Evolutionary conservation across 192 early-diverging fungal species (phyloP), one percentile per base, ranked within the genome.

Genomic region (Dissophora ornata): DNA sequence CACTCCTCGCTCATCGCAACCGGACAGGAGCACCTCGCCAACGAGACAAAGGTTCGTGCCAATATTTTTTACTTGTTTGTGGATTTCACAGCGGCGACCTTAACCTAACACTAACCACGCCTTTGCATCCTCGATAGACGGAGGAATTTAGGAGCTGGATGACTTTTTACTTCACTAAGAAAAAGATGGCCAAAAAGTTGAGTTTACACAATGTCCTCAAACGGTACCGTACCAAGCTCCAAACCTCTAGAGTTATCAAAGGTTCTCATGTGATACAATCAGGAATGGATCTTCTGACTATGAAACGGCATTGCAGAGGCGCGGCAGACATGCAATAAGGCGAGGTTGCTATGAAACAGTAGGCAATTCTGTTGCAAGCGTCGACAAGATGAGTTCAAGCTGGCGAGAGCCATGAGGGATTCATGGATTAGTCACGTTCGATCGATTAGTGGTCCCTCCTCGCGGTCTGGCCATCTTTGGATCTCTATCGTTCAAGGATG

Each of bases 401-500:
- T 53, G 24, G 49, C 26, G 38, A 46, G 44, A 10, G 50, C 51
- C 40, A 55, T 48, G 42, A 16, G 52, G 26, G 63, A 65, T 42
- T 47, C 38, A 7, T 56, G 52, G 63, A 65, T 55, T 24, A 46
- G 30, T 47, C 63, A 65, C 12, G 52, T 55, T 25, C 52, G 63
- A 9, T 46, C 30, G 10, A 50, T 62, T 18, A 34, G 28, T 25
- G 21, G 32, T 47, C 29, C 52, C 63, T 41, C 63, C 25, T 44
- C 51, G 41, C 22, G 51, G 63, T 30, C 22, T 65, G 42, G 42
- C 41, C 24, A 50, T 65, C 4, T 65, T 46, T 33, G 63, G 42
- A 25, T 65, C 38, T 34, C 19, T 19, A 15, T 70, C 59, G 16
- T 56, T 62, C 52, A 62, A 62, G 50, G 59, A 70, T n/a, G n/a